Evolutionary conservation across 257 asterid genomes (phyloP).

Genomic region (Prunella vulgaris): DNA sequence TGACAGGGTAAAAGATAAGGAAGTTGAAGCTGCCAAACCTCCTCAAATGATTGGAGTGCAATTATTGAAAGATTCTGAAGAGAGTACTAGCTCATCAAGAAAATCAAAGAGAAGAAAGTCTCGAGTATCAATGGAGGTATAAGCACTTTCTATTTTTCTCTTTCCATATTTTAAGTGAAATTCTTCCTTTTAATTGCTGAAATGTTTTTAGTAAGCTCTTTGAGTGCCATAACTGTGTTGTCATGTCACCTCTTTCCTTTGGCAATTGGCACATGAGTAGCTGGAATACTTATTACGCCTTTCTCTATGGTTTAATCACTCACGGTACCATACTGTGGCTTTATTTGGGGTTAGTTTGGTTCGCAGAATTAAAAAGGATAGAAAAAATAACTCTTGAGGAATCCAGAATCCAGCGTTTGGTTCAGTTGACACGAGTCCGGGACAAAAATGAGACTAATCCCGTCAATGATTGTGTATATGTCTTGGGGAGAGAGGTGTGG

Average conservation of each 20-base stretch:
- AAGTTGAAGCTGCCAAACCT: constrained; percentile 68
- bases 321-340: background rate
- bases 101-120: constrained; percentile 66
- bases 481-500: too few relatives aligned
- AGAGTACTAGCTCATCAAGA: constrained; percentile 57
- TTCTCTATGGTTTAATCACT: background rate
- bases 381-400: too few relatives aligned
- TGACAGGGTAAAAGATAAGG: constrained; percentile 78
- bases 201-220: background rate
- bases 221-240: background rate
- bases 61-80: constrained; percentile 79
- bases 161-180: background rate
- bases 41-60: constrained; percentile 98
- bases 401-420: too few relatives aligned
- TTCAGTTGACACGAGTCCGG: too few relatives aligned
- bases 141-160: background rate
- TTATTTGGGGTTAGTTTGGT: too few relatives aligned
- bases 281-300: background rate
- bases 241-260: background rate
- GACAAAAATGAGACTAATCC: too few relatives aligned
- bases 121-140: constrained; percentile 67
- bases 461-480: too few relatives aligned
- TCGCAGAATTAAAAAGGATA: too few relatives aligned
- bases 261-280: background rate
- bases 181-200: background rate